A percentile compares a stretch with the other conserved stretches of the same genome.
These are phyloP conservation scores for Arbutus unedo DNA, from an alignment of 148 eudicot species.

Conservation along the genomic window DNA sequence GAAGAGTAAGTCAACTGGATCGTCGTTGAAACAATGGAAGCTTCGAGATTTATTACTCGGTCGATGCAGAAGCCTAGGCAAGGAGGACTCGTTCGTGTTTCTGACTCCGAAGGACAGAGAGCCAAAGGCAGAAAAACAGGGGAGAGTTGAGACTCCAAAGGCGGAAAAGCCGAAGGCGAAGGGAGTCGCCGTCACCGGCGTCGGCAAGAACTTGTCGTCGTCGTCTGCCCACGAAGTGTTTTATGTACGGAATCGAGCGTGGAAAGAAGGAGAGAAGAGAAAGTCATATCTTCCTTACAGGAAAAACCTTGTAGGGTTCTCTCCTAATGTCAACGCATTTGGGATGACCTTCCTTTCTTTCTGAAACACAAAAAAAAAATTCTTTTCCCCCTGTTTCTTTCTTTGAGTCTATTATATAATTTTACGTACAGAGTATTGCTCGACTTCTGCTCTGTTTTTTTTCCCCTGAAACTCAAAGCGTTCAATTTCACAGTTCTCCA, in stretches of 20 bases:
- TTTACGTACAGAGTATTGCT: no score
- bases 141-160: not conserved
- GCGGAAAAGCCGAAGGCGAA: not conserved
- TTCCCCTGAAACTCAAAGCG: no score
- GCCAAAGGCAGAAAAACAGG: conserved; percentile 1
- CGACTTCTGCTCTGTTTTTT: no score
- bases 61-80: conserved; percentile 48
- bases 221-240: conserved; percentile 33
- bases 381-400: no score
- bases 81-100: conserved; percentile 30
- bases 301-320: conserved; percentile 32
- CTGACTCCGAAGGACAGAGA: conserved; percentile 30
- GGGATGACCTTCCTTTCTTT: conserved; percentile 1
- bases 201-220: not conserved
- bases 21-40: conserved; percentile 37
- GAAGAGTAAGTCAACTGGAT: conserved; percentile 56
- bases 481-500: no score
- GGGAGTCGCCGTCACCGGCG: not conserved
- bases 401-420: no score
- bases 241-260: conserved; percentile 25
- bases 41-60: conserved; percentile 30
- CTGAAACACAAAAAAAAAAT: conserved; percentile 20
- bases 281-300: conserved; percentile 37
- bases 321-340: conserved; percentile 11
- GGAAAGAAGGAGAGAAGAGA: conserved; percentile 30